Evolutionary conservation across 2,329 filamentous ascomycete species (phyloP).

Genomic region (Trichoderma atrobrunneum): DNA sequence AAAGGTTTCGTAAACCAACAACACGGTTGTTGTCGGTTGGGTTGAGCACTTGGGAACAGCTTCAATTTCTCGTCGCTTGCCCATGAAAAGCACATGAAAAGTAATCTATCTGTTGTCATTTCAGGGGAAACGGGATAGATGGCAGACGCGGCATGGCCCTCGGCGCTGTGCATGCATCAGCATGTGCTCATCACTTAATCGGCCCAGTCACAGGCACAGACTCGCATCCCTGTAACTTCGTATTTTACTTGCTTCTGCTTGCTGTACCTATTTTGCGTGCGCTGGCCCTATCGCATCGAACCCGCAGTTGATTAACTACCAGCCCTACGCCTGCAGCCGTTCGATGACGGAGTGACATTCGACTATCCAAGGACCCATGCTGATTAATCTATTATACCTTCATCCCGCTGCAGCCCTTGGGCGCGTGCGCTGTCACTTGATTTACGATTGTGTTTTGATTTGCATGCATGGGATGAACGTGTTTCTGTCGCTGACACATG

Average conservation of each 20-base stretch:
- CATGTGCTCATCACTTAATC: constrained; percentile 12
- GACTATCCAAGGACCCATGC: background rate
- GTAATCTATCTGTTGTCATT: background rate
- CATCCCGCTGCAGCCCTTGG: background rate
- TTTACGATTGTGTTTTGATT: background rate
- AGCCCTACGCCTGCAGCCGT: constrained; percentile 3
- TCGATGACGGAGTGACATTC: background rate
- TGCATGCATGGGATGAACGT: background rate
- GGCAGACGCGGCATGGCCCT: background rate
- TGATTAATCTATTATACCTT: background rate
- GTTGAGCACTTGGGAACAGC: background rate
- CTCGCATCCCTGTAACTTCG: background rate
- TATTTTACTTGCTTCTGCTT: background rate
- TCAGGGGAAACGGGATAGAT: background rate
- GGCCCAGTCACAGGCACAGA: background rate
- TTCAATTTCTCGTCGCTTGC: background rate
- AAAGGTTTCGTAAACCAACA: background rate
- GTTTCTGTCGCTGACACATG: constrained; percentile 3
- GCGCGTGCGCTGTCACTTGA: background rate
- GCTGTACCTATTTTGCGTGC: background rate
- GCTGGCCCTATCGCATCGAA: background rate
- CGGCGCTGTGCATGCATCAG: constrained; percentile 9
- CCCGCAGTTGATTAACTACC: constrained; percentile 11
- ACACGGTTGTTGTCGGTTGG: background rate
- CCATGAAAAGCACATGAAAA: background rate